Base-by-base conservation (phyloP, 169 alveolate genomes). In the Sarcocystis neurona region DNA sequence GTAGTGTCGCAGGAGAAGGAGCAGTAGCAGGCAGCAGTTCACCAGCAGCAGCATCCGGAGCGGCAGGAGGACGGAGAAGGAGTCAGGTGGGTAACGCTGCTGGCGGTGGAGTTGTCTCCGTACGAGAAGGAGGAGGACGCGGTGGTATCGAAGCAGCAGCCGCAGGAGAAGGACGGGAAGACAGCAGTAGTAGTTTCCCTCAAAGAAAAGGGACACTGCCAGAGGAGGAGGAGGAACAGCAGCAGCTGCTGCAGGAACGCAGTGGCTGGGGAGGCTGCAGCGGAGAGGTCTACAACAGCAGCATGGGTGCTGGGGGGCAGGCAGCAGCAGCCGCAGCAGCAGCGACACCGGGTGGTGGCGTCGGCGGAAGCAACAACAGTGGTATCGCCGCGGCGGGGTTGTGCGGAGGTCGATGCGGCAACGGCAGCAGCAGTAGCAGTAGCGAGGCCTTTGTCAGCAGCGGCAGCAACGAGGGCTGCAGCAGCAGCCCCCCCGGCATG, bases 41-140 rank as follows among this genome's bases (percentile, higher is more conserved):
- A 43, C 63, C 84, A 20, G 84, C 84, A 20, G 84, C 84, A 4
- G 84, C 84, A 41, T 53, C 84, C 39, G 58, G 63, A 4, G 84
- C 84, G 44, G 84, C 84, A 75, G 84, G 58, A 53, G 44, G 84
- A 32, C 27, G 58, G 63, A 75, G 58, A 53, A 37, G 84, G 30
- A 1, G 43, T 43, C 37, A 18, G 15, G 15, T 37, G 10, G 15
- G 41, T 8, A 23, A n/a, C 30, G 75, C 41, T 5, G 75, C 32
- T 6, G 84, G 84, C 37, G 44, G 84, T 34, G 23, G 58, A n/a
- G 30, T n/a, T 37, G 32, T 12, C 37, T 5, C 41, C 75, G 63
- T 10, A 10, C 30, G 63, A 10, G 63, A 20, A 10, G 20, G 63
- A 10, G 63, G 63, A 12, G 63, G 63, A 53, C 10, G 32, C 75